Conservation (phyloP, 1,139 yeast genomes). For the Geotrichum siamense region DNA sequence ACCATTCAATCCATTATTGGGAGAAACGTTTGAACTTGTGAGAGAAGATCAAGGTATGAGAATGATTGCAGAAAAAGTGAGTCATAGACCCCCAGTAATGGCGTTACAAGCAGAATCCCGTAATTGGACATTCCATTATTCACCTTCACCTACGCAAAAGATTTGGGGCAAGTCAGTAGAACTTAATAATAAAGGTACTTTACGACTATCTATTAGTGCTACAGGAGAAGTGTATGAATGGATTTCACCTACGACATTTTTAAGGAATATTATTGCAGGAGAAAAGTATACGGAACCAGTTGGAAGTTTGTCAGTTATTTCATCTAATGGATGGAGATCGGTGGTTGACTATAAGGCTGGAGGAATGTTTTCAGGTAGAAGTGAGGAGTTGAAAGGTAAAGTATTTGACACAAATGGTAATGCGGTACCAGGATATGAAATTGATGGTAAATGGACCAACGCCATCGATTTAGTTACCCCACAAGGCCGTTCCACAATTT, state of each 20-base stretch:
- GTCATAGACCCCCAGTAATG: slow-evolving; percentile 75
- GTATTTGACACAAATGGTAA: slow-evolving; percentile 41
- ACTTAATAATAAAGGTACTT: slow-evolving; percentile 63
- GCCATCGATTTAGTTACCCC: slow-evolving; percentile 22
- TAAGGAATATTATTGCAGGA: slow-evolving; percentile 87
- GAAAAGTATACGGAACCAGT: slow-evolving; percentile 91
- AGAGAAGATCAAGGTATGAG: slow-evolving; percentile 70
- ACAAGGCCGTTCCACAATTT: slow-evolving; percentile 35
- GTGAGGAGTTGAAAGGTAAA: slow-evolving; percentile 64
- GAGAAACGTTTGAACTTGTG: slow-evolving; percentile 80
- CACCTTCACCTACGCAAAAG: slow-evolving; percentile 77
- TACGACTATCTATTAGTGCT: slow-evolving; percentile 47
- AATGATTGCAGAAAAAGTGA: slow-evolving; percentile 67
- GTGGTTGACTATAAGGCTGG: slow-evolving; percentile 66
- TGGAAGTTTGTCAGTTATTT: slow-evolving; percentile 57
- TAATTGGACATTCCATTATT: slow-evolving; percentile 68
- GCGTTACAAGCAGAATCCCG: slow-evolving; percentile 70
- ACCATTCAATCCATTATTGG: slow-evolving; percentile 86
- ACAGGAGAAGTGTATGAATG: slow-evolving; percentile 72
- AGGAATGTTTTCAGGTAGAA: slow-evolving; percentile 76
- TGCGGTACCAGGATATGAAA: slow-evolving; percentile 36
- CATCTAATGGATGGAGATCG: slow-evolving; percentile 63
- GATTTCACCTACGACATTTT: slow-evolving; percentile 73
- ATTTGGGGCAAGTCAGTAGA: slow-evolving; percentile 95
- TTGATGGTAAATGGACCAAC: slow-evolving; percentile 70